These are phyloP conservation scores for Leptoxyphium fumago DNA, from an alignment of 2,329 filamentous ascomycete species.

Conservation along the genomic window DNA sequence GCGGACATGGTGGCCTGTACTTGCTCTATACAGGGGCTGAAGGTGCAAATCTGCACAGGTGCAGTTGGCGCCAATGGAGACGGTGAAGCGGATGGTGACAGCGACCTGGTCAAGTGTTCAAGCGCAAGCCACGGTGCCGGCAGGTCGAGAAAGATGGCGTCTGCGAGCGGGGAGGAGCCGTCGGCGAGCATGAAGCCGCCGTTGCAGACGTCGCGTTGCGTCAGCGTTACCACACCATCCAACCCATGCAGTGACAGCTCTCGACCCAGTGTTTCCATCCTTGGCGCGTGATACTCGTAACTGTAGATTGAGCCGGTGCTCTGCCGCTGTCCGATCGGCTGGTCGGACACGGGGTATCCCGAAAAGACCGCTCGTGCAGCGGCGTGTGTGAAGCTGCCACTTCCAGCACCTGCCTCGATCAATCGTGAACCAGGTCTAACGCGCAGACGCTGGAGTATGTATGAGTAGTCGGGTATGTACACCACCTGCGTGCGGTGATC, in stretches of 20 bases:
- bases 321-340: conserved; percentile 1
- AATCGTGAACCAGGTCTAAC: conserved; percentile 57
- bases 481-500: conserved; percentile 77
- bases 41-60: conserved; percentile 73
- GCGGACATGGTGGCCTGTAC: conserved; percentile 72
- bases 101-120: conserved; percentile 51
- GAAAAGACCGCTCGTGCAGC: conserved; percentile 62
- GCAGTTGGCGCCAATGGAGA: conserved; percentile 55
- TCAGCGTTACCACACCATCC: conserved; percentile 51
- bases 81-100: conserved; percentile 5
- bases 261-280: conserved; percentile 52
- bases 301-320: conserved; percentile 56
- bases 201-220: conserved; percentile 65
- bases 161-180: conserved; percentile 38
- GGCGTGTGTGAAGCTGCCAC: conserved; percentile 73
- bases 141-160: conserved; percentile 64
- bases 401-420: conserved; percentile 70
- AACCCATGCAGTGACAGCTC: conserved; percentile 58
- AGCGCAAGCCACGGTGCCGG: conserved; percentile 71
- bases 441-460: conserved; percentile 61
- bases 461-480: conserved; percentile 78
- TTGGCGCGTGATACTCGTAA: conserved; percentile 65
- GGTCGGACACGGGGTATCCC: conserved; percentile 39
- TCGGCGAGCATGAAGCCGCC: conserved; percentile 49
- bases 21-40: conserved; percentile 95